phyloP scores from a whole-genome alignment of 2,329 filamentous ascomycete species.

The Ophiostoma ips region DNA sequence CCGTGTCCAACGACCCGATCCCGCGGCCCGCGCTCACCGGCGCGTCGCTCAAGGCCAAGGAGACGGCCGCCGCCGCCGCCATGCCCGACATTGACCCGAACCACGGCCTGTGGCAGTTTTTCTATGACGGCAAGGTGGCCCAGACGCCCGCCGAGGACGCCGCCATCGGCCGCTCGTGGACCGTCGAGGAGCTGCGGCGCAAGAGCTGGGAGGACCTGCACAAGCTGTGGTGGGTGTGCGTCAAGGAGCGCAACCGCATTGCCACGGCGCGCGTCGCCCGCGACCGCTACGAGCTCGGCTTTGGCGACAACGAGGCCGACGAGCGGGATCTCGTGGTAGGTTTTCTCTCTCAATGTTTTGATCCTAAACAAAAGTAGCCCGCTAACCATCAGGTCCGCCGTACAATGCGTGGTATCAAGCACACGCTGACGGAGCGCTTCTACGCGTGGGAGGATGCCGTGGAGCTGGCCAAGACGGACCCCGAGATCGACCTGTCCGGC shows the following conservation, averaged over 20 bases:
- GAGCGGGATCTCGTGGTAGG: constrained; percentile 53
- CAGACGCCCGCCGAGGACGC: constrained; percentile 56
- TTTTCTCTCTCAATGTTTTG: constrained; percentile 15
- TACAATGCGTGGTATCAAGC: constrained; percentile 74
- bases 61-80: constrained; percentile 17
- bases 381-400: constrained; percentile 45
- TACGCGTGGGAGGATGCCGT: constrained; percentile 76
- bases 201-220: constrained; percentile 95
- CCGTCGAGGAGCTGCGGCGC: constrained; percentile 65
- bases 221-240: constrained; percentile 84
- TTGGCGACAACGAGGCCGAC: constrained; percentile 55
- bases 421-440: constrained; percentile 73
- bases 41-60: background rate
- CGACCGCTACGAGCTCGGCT: constrained; percentile 51
- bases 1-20: constrained; percentile 56
- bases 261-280: constrained; percentile 64
- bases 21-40: constrained; percentile 49
- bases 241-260: constrained; percentile 80
- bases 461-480: constrained; percentile 49
- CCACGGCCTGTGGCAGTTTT: constrained; percentile 90
- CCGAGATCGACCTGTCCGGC: constrained; percentile 48
- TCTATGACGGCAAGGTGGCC: constrained; percentile 55
- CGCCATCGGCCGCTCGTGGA: constrained; percentile 71
- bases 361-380: no score
- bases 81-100: constrained; percentile 48